Base-by-base conservation (phyloP, 2,329 filamentous ascomycete genomes). In the Aquanectria penicillioides region DNA sequence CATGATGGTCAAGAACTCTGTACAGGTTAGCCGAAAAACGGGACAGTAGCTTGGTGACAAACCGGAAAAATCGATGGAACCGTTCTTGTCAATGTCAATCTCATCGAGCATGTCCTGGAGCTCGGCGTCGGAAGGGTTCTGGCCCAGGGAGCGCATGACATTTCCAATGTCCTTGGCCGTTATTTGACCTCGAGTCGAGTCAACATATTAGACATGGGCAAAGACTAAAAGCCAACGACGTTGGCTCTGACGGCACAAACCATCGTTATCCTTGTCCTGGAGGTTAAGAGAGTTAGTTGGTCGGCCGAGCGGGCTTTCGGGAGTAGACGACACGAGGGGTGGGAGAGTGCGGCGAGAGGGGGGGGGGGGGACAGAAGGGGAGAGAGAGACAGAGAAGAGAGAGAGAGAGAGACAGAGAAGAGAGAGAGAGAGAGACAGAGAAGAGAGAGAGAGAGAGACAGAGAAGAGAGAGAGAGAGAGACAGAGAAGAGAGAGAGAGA, bases 81-180 rank as follows among this genome's bases (percentile, higher is more conserved):
- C 92, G 74, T 94, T 94, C 86, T 94, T 94, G 81, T 95, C 92
- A 71, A 91, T 90, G 73, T 95, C 92, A 65, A 95, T 92, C 82
- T 94, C 92, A 80, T 95, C 94, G 82, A 95, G 94, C 92, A 95
- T 94, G 75, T 94, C 92, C 81, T 94, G 92, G 66, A 95, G 83
- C 80, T 95, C 92, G 59, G 91, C 93, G 81, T 94, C 92, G 68
- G 91, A 94, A 55, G 92, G 92, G 80, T 94, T 94, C 80, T 95
- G 92, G 72, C 92, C 92, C 60, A 95, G 85, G 52, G 92, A 94
- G 79, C 92, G 89, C 92, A 95, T 95, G 73, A 95, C 92, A 52
- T 91, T 94, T 69, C 92, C 92, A 69, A 95, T 81, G 81, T 95
- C 92, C 84, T 94, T 94, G 75, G 91, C 94, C 70, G 92, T 95